Evolutionary conservation across 257 asterid genomes (phyloP).

Genomic region (Nicotiana paniculata): DNA sequence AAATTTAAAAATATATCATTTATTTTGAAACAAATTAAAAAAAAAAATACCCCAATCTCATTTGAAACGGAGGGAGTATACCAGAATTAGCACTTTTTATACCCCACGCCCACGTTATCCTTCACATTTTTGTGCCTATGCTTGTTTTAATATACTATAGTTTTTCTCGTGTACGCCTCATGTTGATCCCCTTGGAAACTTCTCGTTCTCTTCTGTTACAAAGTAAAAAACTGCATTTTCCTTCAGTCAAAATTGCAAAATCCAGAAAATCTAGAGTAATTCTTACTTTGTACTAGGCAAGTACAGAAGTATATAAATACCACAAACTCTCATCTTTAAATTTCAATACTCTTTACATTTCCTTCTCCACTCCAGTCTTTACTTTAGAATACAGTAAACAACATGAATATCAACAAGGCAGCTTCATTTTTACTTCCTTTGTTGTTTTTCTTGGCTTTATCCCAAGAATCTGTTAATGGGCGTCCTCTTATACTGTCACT

Average conservation of each 20-base stretch:
- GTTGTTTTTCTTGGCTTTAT: conserved; percentile 20
- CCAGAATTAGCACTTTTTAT: not conserved
- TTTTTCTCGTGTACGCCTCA: not conserved
- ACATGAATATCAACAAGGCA: conserved; percentile 14
- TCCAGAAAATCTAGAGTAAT: not conserved
- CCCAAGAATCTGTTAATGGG: conserved; percentile 34
- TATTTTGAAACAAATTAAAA: too few species aligned
- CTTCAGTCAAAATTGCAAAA: not conserved
- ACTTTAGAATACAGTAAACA: not conserved
- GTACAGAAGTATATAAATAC: not conserved
- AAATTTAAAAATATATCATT: too few species aligned
- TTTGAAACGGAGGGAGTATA: too few species aligned
- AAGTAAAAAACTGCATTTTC: not conserved
- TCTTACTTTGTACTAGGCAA: not conserved
- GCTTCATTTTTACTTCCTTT: conserved; percentile 4
- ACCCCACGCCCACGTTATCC: not conserved
- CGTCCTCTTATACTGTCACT: conserved; percentile 36
- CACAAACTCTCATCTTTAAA: not conserved
- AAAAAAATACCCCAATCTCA: too few species aligned
- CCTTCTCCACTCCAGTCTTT: not conserved
- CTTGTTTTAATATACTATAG: not conserved
- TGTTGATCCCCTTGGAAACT: not conserved
- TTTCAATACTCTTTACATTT: not conserved
- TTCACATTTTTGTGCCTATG: not conserved
- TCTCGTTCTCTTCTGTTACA: not conserved